Evolutionary conservation across 768 basidiomycete species (phyloP), one percentile per base, ranked within the genome.

Genomic region (Hygrophorus russula): DNA sequence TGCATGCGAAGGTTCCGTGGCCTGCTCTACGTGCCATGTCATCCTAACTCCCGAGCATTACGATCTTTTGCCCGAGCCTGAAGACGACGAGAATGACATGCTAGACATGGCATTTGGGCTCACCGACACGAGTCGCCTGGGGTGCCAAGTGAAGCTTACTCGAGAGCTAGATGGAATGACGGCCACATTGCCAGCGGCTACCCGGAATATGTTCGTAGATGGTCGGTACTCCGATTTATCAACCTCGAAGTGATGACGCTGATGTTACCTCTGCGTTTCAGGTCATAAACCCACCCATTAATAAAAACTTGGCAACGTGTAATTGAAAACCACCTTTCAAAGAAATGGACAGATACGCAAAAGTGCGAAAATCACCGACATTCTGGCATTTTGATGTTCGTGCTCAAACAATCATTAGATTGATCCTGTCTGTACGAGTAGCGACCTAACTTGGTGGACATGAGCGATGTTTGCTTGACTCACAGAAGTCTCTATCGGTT

Each of bases 51-150:
- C 74, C 15, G 80, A 91, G 54, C 70, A 80, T 47, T 97, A 92
- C 58, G 88, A 97, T 59, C 59, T 74, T 37, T 72, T 98, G 2
- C 83, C 88, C 1, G 94, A 98, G 56, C 93, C 94, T 3, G 86
- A 86, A 44, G 94, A 98, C 51, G 94, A 99, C 57, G 94, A 99
- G 65, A 99, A 97, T 55, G 93, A 91, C 54, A 92, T 93, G 90
- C 74, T 99, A 31, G 94, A 97, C 60, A 88, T 98, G 74, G 94
- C 94, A 3, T 98, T 97, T 54, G 96, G 90, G 0, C 69, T 98
- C 41, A 93, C 91, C 0, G 94, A 97, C 55, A 97, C 94, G 52
- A 94, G 84, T 49, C 69, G 80, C 8, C 64, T 88, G 14, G 85
- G 85, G 0, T 86, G 84, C 55, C 84, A 86, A 57, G 81, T 86